Evolutionary conservation across 2,329 filamentous ascomycete genomes (phyloP).

Genomic region (Hortaea sp.): DNA sequence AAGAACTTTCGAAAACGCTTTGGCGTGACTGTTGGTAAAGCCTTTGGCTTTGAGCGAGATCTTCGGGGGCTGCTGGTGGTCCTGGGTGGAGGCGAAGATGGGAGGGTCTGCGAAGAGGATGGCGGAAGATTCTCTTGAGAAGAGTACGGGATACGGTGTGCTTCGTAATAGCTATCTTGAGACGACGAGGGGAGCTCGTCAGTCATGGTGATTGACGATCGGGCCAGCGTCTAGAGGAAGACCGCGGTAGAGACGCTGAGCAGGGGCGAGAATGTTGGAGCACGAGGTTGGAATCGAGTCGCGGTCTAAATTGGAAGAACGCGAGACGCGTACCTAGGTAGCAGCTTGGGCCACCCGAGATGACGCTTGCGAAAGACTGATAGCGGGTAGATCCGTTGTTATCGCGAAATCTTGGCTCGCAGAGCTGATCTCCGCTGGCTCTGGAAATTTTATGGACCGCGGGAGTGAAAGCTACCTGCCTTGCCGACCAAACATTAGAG

Average conservation of each 20-base stretch:
- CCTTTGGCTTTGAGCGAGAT: conserved; percentile 28
- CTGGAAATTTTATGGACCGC: background rate
- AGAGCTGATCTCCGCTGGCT: too few species aligned
- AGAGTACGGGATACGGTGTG: conserved; percentile 13
- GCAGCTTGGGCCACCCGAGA: too few species aligned
- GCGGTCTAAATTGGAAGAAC: background rate
- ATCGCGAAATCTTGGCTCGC: background rate
- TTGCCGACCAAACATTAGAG: too few species aligned
- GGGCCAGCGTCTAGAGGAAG: too few species aligned
- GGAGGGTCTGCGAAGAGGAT: conserved; percentile 18
- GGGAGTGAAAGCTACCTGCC: too few species aligned
- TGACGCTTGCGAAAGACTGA: too few species aligned
- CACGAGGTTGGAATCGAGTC: background rate
- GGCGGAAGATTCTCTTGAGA: conserved; percentile 22
- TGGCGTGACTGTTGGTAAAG: conserved; percentile 41
- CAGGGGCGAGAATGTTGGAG: background rate
- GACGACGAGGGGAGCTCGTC: conserved; percentile 20
- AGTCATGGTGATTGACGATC: conserved; percentile 12
- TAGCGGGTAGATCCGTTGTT: too few species aligned
- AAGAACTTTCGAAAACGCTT: conserved; percentile 44
- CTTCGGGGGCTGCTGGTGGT: conserved; percentile 6
- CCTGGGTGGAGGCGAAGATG: conserved; percentile 16
- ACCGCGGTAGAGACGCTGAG: too few species aligned
- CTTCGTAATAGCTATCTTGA: conserved; percentile 24
- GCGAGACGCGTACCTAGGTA: background rate